These are phyloP conservation scores for Glebionis coronaria DNA, from an alignment of 129 eudicot genomes.

Conservation along the genomic window DNA sequence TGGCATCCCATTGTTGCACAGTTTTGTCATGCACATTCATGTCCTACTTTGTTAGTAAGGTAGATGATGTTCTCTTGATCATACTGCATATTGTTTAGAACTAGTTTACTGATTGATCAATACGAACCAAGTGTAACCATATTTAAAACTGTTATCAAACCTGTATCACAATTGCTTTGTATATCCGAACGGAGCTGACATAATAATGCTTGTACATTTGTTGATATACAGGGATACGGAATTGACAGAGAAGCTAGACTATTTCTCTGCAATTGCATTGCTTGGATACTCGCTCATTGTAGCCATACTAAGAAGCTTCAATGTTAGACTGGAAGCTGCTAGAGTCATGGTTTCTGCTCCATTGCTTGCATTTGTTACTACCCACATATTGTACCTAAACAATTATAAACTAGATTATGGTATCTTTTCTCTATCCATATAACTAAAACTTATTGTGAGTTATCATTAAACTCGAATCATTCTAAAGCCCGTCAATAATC, in stretches of 20 bases:
- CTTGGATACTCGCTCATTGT: slow-evolving; percentile 80
- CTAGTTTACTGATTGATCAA: background rate
- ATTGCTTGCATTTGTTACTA: slow-evolving; percentile 64
- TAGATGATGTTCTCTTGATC: too few species aligned
- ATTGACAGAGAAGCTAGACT: slow-evolving; percentile 74
- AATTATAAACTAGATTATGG: slow-evolving; percentile 80
- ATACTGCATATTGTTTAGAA: background rate
- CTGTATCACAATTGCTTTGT: slow-evolving; percentile 1
- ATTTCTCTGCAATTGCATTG: slow-evolving; percentile 72
- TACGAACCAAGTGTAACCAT: background rate
- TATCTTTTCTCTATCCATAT: slow-evolving; percentile 21
- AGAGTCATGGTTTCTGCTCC: slow-evolving; percentile 98
- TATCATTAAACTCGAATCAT: background rate
- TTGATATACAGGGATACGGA: slow-evolving; percentile 65
- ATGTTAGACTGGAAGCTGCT: slow-evolving; percentile 67
- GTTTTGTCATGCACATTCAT: too few species aligned
- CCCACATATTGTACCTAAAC: slow-evolving; percentile 86
- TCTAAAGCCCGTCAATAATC: background rate
- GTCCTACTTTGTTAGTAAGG: too few species aligned
- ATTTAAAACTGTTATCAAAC: background rate
- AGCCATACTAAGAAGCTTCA: slow-evolving; percentile 71
- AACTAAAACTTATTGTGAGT: background rate
- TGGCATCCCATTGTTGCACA: too few species aligned
- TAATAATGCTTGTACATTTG: background rate
- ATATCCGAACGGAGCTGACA: background rate